phyloP scores from a whole-genome alignment of 306 rosid genomes.

The Cicer arietinum region DNA sequence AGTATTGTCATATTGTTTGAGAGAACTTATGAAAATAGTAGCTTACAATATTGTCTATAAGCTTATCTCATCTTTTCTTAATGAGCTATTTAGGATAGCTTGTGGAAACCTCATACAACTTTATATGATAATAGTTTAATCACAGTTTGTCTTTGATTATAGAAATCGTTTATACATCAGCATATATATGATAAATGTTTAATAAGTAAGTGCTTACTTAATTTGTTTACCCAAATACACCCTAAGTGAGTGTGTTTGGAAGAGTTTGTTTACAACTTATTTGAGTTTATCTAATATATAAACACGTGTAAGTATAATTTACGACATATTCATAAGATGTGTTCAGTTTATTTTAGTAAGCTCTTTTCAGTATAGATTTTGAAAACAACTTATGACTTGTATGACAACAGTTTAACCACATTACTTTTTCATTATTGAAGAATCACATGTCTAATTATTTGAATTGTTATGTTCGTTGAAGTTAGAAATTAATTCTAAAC shows the following conservation, averaged over 20 bases:
- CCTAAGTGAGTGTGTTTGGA: neutral
- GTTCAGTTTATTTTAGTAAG: neutral
- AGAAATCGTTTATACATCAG: neutral
- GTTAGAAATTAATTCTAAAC: neutral
- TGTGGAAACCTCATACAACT: neutral
- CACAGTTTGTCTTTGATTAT: neutral
- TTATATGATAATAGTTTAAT: neutral
- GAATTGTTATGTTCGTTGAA: neutral
- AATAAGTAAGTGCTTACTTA: neutral
- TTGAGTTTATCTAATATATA: neutral
- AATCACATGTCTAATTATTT: neutral
- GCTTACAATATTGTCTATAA: neutral
- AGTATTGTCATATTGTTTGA: neutral
- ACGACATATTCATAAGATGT: neutral
- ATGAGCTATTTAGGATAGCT: neutral
- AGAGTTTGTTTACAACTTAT: neutral
- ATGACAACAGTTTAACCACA: neutral
- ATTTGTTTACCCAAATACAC: neutral
- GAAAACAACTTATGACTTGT: neutral
- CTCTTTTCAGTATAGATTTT: neutral
- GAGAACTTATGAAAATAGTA: neutral
- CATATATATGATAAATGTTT: neutral
- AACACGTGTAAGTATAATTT: neutral
- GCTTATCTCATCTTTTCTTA: neutral
- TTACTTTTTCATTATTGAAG: neutral